Evolutionary conservation across 805 yeast species (phyloP).

Genomic region (Kodamaea fukazawae): DNA sequence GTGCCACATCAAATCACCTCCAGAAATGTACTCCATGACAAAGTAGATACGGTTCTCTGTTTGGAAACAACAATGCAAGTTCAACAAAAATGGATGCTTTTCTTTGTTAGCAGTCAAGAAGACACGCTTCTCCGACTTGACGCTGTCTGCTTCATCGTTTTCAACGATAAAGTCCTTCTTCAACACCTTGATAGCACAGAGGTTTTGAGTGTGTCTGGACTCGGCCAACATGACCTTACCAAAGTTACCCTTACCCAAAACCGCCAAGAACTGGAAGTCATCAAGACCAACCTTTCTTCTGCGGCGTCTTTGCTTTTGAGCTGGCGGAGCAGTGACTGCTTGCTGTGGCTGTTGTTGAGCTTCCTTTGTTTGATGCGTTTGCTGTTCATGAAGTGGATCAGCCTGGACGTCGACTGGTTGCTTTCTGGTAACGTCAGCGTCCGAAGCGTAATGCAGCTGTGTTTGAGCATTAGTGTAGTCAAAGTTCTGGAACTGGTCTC

Average conservation of each 20-base stretch:
- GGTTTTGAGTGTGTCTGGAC: constrained; percentile 71
- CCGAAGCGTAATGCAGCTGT: constrained; percentile 17
- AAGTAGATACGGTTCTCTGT: constrained; percentile 96
- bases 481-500: constrained; percentile 20
- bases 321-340: constrained; percentile 1
- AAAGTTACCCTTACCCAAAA: constrained; percentile 96
- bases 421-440: constrained; percentile 1
- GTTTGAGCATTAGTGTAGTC: constrained; percentile 26
- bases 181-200: constrained; percentile 95
- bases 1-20: constrained; percentile 99
- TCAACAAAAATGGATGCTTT: constrained; percentile 88
- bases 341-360: constrained; percentile 3
- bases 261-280: constrained; percentile 92
- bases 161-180: constrained; percentile 95
- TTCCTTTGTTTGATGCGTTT: constrained; percentile 1
- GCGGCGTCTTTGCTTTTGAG: constrained; percentile 28
- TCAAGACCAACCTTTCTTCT: constrained; percentile 86
- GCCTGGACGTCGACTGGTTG: constrained; percentile 18
- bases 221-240: constrained; percentile 98
- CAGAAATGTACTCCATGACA: constrained; percentile 97
- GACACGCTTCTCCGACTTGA: constrained; percentile 91
- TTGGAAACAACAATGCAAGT: constrained; percentile 92
- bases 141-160: constrained; percentile 94
- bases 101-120: constrained; percentile 81
- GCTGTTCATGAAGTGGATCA: constrained; percentile 6